phyloP scores from a whole-genome alignment of 441 rosid species.

The Populus tomentosa region DNA sequence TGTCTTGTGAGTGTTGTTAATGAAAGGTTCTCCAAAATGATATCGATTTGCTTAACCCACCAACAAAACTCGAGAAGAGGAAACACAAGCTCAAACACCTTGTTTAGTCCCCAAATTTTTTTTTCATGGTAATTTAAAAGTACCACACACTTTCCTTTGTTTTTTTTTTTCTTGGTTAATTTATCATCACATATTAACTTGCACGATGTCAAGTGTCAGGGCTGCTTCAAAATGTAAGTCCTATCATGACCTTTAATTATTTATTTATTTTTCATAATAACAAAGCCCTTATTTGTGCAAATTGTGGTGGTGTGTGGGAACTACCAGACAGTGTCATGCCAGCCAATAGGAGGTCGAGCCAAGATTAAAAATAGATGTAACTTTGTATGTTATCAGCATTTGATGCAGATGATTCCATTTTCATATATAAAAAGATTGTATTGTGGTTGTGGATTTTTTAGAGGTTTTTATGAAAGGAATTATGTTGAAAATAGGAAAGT shows the following conservation, averaged over 20 bases:
- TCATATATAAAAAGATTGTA: too few species aligned
- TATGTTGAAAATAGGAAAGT: too few species aligned
- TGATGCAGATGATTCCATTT: too few species aligned
- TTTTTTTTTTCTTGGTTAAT: not conserved
- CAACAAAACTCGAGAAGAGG: conserved; percentile 52
- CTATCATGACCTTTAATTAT: not conserved
- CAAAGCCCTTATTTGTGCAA: conserved; percentile 15
- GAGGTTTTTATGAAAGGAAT: too few species aligned
- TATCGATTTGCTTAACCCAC: conserved; percentile 46
- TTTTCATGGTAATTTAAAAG: conserved; percentile 38
- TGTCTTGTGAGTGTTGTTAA: not conserved
- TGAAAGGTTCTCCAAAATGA: conserved; percentile 49
- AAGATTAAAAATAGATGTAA: conserved; percentile 27
- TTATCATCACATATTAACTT: not conserved
- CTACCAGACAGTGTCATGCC: conserved; percentile 77
- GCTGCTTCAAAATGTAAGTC: conserved; percentile 62
- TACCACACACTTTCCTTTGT: not conserved
- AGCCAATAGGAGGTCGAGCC: conserved; percentile 78
- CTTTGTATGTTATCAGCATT: too few species aligned
- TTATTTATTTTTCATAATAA: not conserved
- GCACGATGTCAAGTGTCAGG: conserved; percentile 63
- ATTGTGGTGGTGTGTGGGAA: conserved; percentile 77
- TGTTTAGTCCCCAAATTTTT: conserved; percentile 49
- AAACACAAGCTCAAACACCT: conserved; percentile 57
- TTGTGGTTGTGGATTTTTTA: too few species aligned